Percentiles rank a stretch among this genome's conserved stretches.
These are phyloP conservation scores for Setaria italica DNA, from an alignment of 202 grass and related monocot species.

Conservation along the genomic window DNA sequence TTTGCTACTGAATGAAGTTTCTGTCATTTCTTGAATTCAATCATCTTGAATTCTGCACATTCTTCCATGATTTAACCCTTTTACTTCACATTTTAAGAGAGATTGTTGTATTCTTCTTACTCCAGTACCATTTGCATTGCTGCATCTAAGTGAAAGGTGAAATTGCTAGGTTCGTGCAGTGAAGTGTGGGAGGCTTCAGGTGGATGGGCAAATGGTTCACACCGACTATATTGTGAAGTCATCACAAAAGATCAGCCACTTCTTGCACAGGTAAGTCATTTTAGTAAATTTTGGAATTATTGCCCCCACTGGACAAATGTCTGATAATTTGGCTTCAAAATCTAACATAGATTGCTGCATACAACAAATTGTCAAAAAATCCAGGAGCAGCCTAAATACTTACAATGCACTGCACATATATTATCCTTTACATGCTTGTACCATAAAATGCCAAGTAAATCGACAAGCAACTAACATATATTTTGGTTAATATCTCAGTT, in stretches of 20 bases:
- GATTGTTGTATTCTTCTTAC: background rate
- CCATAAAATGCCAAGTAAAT: slow-evolving; percentile 26
- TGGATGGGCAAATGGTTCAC: slow-evolving; percentile 80
- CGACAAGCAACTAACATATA: background rate
- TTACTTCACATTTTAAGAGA: background rate
- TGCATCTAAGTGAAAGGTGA: slow-evolving; percentile 44
- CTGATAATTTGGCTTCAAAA: background rate
- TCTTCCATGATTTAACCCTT: background rate
- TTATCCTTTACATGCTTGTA: slow-evolving; percentile 13
- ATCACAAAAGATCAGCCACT: slow-evolving; percentile 97
- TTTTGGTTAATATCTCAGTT: slow-evolving; percentile 21
- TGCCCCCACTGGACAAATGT: background rate
- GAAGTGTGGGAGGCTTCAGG: slow-evolving; percentile 85
- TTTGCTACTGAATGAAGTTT: slow-evolving; percentile 15
- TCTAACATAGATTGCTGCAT: background rate
- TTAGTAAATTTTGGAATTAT: slow-evolving; percentile 28
- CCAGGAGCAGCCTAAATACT: background rate
- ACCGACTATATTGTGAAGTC: slow-evolving; percentile 67
- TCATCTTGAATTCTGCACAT: background rate
- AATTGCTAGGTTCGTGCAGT: slow-evolving; percentile 71
- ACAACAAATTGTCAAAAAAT: background rate
- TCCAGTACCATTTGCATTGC: background rate
- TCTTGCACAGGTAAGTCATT: slow-evolving; percentile 79
- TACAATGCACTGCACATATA: slow-evolving; percentile 8
- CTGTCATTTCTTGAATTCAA: background rate